These are phyloP conservation scores for Salvia rosmarinus DNA, from an alignment of 257 asterid species.

Conservation along the genomic window DNA sequence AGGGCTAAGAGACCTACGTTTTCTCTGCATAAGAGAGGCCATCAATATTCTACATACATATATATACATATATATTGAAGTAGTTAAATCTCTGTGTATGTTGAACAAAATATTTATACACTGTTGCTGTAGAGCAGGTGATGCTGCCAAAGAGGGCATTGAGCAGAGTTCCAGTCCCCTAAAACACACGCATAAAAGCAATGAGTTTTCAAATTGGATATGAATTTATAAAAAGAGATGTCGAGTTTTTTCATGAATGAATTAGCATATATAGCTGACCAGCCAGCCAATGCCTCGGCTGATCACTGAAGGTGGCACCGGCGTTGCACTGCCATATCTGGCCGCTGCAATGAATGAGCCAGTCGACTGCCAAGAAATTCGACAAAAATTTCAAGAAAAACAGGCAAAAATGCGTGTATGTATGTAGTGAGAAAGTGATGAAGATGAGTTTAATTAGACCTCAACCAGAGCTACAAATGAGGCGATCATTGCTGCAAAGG, in stretches of 20 bases:
- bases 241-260: background rate
- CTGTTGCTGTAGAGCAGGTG: conserved; percentile 66
- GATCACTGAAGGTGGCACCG: conserved; percentile 80
- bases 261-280: conserved; percentile 41
- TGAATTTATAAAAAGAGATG: background rate
- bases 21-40: conserved; percentile 46
- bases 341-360: conserved; percentile 84
- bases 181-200: conserved; percentile 4
- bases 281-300: conserved; percentile 90
- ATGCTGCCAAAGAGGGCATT: conserved; percentile 70
- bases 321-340: conserved; percentile 87
- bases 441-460: conserved; percentile 43
- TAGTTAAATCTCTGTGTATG: background rate
- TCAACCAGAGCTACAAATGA: conserved; percentile 74
- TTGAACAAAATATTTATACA: conserved; percentile 42
- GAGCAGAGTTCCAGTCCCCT: conserved; percentile 76
- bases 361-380: conserved; percentile 53
- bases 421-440: background rate
- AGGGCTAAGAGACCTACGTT: conserved; percentile 80
- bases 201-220: background rate
- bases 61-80: background rate
- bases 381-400: background rate
- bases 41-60: background rate
- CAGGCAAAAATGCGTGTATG: background rate
- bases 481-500: conserved; percentile 58